Base-by-base conservation (phyloP, 2,329 filamentous ascomycete genomes). In the Aspergillus bombycis region DNA sequence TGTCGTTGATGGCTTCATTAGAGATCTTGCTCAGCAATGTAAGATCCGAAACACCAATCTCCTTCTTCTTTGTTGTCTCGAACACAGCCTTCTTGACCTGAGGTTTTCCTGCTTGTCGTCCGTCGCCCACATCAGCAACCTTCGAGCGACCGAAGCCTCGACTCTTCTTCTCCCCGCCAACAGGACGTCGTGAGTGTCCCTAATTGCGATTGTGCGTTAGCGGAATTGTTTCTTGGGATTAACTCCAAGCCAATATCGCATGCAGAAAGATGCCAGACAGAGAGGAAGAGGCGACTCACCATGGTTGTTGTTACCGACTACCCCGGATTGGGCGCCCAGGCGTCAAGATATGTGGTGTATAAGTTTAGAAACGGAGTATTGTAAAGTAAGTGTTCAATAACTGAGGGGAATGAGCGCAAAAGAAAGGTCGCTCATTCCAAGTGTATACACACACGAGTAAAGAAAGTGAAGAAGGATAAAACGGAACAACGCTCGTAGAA, bases 1-100 rank as follows among this genome's bases (percentile, higher is more conserved):
- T 99, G 62, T 98, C 95, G 82, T 99, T 99, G 84, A 99, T 99
- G 65, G 94, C 94, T 80, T 99, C 95, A 80, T 99, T 98, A 70
- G 94, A 97, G 69, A 99, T 96, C 81, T 98, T 98, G 85, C 94
- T 97, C 76, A 99, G 91, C 73, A 99, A 85, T 4, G 95, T 99
- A 77, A 99, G 86, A 84, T 99, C 95, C 61, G 95, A 97, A 60
- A 99, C 95, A 70, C 95, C 95, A 72, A 99, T 95, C 81, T 99
- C 94, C 87, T 97, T 98, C 89, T 98, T 99, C 86, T 98, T 98
- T 69, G 90, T 92, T 65, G 89, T 92, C 79, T 99, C 95, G 81
- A 96, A 99, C 65, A 92, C 92, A 67, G 95, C 95, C 83, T 98
- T 98, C 82, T 94, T 94, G 71, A 96, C 92, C 80, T 92, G 92